Evolutionary conservation across 148 eudicot species (phyloP).

Genomic region (Pouteria glomerata): DNA sequence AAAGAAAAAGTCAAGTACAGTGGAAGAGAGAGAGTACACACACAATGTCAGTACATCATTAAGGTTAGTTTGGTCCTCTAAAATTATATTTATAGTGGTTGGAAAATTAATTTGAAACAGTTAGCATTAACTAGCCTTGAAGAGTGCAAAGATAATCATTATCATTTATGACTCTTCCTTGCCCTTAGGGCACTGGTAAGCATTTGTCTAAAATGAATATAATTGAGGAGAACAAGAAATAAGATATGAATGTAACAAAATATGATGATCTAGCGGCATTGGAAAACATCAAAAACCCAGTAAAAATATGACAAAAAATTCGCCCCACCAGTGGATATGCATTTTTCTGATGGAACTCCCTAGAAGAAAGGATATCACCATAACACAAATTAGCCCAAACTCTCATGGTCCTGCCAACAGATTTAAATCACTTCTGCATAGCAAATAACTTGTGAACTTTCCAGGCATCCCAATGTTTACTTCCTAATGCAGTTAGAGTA

Average conservation of each 20-base stretch:
- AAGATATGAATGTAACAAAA: no score
- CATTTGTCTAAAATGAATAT: neutral
- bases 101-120: no score
- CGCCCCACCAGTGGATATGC: neutral
- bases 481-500: neutral
- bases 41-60: no score
- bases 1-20: no score
- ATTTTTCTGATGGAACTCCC: neutral
- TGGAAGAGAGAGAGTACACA: no score
- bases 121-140: no score
- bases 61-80: no score
- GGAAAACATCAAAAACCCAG: neutral
- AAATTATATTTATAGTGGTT: no score
- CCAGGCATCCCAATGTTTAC: neutral
- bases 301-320: neutral
- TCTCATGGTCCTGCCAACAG: neutral
- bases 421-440: neutral
- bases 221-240: neutral
- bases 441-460: neutral
- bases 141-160: no score
- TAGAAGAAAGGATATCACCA: neutral
- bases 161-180: no score
- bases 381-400: neutral
- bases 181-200: no score
- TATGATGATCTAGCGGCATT: neutral